Evolutionary conservation across 164 flowering plant species (phyloP), one percentile per base, ranked within the genome.

Genomic region (Dillenia suffruticosa): DNA sequence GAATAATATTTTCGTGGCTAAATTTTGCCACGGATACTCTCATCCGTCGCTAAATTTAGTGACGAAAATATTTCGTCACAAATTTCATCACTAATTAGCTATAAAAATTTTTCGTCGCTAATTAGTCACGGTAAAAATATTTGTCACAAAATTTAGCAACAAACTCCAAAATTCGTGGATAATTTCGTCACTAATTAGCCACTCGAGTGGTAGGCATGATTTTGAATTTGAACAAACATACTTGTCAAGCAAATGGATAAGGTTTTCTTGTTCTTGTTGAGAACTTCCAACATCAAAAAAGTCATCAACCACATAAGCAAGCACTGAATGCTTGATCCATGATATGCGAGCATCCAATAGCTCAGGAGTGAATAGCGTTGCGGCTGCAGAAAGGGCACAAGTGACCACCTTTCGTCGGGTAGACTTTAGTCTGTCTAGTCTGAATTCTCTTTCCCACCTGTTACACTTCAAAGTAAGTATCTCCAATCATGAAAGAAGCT

Each of bases 281-380:
- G 72, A 74, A 56, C 81, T 74, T n/a, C 78, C 76, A 46, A 70
- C 12, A 46, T 78, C 81, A 60, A 69, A 78, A 61, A 78, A 77
- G 58, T 74, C 78, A 49, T 78, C 76, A 12, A 72, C 59, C 14
- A 74, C 72, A 43, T 76, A 74, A n/a, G 76, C 56, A 13, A 78
- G 76, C 13, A 74, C 64, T 54, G 68, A 57, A 67, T 70, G 72
- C 70, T 72, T 70, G 51, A 76, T 70, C 74, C 74, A 74, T 32
- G 76, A 61, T 6, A 72, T 58, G 55, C 78, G 76, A 53, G 74
- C 76, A 49, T 74, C 72, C 47, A 68, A 61, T 48, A 64, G 61
- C 14, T 66, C 72, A 5, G 78, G 78, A 56, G 65, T 45, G 46
- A 67, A 62, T 24, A 78, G 64, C 48, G 72, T 72, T 9, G 78